Percentiles rank a stretch among this genome's conserved stretches.
Conservation (phyloP, 139 green algal genomes). For the Desmodesmus armatus region DNA sequence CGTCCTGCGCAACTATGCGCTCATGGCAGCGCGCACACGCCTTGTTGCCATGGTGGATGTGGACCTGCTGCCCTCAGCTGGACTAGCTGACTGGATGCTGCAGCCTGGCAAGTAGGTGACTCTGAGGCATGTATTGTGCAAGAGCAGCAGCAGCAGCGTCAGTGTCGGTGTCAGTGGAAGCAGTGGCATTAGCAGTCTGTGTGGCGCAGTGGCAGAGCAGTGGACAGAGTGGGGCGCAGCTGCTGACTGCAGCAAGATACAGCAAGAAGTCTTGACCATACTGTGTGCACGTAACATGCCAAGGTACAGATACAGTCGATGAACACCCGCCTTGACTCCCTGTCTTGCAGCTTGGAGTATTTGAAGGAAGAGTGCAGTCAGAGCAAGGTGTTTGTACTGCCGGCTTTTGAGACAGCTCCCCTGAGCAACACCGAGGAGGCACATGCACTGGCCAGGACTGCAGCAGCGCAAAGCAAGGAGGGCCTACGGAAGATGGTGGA, state of each 20-base stretch:
- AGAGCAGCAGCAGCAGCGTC: background rate
- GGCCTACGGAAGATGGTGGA: constrained; percentile 9
- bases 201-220: background rate
- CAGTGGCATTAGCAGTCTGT: no score
- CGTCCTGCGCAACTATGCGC: constrained; percentile 36
- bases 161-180: background rate
- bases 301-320: background rate
- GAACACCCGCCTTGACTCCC: background rate
- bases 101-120: constrained; percentile 13
- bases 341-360: constrained; percentile 6
- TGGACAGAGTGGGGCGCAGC: background rate
- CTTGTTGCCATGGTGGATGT: constrained; percentile 42
- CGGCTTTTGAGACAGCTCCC: constrained; percentile 32
- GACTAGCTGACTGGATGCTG: constrained; percentile 9
- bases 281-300: background rate
- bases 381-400: constrained; percentile 36
- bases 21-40: constrained; percentile 14
- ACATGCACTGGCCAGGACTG: background rate
- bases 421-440: constrained; percentile 5
- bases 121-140: no score
- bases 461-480: background rate
- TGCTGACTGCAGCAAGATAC: background rate
- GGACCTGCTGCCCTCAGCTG: constrained; percentile 21
- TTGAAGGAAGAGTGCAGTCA: constrained; percentile 11
- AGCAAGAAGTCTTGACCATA: no score